phyloP scores from a whole-genome alignment of 768 basidiomycete species.

The Myochromella boudieri region DNA sequence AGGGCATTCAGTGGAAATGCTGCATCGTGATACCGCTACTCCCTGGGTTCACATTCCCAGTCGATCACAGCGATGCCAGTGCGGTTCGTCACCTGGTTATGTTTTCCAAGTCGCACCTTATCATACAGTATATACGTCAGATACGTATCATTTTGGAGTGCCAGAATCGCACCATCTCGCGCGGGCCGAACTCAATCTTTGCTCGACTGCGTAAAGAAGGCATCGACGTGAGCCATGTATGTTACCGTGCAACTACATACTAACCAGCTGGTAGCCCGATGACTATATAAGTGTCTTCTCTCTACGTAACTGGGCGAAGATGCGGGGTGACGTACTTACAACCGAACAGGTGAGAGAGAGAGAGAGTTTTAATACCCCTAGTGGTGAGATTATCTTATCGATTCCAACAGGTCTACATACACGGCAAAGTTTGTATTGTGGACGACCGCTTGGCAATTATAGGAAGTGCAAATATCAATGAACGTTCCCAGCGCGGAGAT shows the following conservation, averaged over 20 bases:
- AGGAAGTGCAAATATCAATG: conserved; percentile 97
- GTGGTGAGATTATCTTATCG: conserved; percentile 7
- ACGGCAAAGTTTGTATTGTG: conserved; percentile 86
- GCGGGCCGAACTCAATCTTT: conserved; percentile 93
- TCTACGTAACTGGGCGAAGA: conserved; percentile 90
- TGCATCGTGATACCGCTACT: conserved; percentile 90
- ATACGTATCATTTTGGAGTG: conserved; percentile 95
- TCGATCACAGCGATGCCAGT: conserved; percentile 92
- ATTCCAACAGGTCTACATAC: conserved; percentile 74
- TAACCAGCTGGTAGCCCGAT: conserved; percentile 62
- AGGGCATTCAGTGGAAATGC: conserved; percentile 84
- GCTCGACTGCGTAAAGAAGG: conserved; percentile 79
- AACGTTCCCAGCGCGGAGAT: conserved; percentile 93
- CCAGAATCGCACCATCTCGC: conserved; percentile 84
- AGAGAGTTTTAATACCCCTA: background rate
- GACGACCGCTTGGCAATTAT: conserved; percentile 95
- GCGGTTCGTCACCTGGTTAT: conserved; percentile 54
- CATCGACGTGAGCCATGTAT: conserved; percentile 66
- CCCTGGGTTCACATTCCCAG: conserved; percentile 91
- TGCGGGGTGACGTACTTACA: conserved; percentile 78
- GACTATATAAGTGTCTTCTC: conserved; percentile 92
- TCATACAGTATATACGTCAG: conserved; percentile 33
- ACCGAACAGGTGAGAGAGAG: conserved; percentile 82
- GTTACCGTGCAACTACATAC: conserved; percentile 7
- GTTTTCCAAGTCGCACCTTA: conserved; percentile 1